Evolutionary conservation across 179 eudicot genomes (phyloP).

Genomic region (Nepenthes alata): DNA sequence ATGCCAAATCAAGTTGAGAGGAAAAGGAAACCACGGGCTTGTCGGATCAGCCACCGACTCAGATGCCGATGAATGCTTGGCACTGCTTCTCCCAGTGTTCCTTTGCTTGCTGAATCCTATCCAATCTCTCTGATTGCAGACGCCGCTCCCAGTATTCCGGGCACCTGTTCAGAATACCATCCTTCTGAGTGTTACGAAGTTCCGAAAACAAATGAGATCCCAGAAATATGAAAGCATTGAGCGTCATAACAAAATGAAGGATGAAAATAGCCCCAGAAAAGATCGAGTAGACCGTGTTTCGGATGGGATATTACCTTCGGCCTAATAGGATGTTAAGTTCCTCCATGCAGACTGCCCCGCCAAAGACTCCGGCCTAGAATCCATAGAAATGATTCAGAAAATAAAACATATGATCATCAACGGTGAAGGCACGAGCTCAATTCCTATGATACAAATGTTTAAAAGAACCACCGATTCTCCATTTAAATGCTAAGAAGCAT

Average conservation of each 20-base stretch:
- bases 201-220: not conserved
- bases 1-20: no score
- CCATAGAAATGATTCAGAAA: no score
- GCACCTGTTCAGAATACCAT: not conserved
- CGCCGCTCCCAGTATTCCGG: conserved; percentile 11
- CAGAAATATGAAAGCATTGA: not conserved
- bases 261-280: no score
- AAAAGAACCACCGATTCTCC: no score
- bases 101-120: conserved; percentile 8
- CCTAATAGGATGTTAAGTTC: conserved; percentile 68
- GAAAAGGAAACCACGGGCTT: no score
- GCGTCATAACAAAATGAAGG: no score
- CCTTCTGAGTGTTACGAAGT: not conserved
- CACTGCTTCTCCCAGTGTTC: conserved; percentile 11
- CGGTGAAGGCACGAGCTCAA: no score
- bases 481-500: no score
- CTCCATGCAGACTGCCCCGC: conserved; percentile 67
- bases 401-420: no score
- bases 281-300: not conserved
- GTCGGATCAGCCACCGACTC: not conserved
- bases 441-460: no score
- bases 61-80: conserved; percentile 4
- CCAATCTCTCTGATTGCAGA: conserved; percentile 7
- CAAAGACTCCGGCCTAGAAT: conserved; percentile 52
- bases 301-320: conserved; percentile 31